These are phyloP conservation scores for Plectranthus barbatus DNA, from an alignment of 257 asterid genomes.

Conservation along the genomic window DNA sequence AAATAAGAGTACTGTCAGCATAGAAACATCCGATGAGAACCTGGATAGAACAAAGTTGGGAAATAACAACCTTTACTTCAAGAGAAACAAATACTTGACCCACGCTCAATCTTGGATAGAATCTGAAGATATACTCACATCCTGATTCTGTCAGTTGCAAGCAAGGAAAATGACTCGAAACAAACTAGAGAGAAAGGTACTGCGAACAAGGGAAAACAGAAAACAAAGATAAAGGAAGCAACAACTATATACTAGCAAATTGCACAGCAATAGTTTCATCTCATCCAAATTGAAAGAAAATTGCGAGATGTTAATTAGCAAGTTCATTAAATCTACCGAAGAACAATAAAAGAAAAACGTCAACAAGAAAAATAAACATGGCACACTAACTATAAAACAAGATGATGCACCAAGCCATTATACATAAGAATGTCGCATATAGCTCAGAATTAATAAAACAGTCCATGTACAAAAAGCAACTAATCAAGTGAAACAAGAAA, in stretches of 20 bases:
- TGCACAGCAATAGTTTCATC: too few relatives aligned
- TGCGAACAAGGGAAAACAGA: neutral
- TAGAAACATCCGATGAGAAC: slow-evolving; percentile 11
- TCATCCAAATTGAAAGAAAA: too few relatives aligned
- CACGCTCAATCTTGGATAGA: slow-evolving; percentile 67
- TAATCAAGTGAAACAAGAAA: too few relatives aligned
- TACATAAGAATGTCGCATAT: too few relatives aligned
- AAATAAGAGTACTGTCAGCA: slow-evolving; percentile 13
- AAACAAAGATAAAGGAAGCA: neutral
- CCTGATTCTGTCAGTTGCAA: slow-evolving; percentile 24
- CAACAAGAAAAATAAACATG: too few relatives aligned
- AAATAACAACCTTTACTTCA: slow-evolving; percentile 58
- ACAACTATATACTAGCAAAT: neutral
- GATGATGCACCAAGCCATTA: too few relatives aligned
- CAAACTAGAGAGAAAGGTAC: slow-evolving; percentile 4
- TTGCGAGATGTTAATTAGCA: too few relatives aligned
- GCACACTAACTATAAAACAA: too few relatives aligned
- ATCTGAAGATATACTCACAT: slow-evolving; percentile 39
- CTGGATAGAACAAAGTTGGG: slow-evolving; percentile 1
- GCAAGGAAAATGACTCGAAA: neutral
- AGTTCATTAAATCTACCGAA: too few relatives aligned
- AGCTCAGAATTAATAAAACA: too few relatives aligned
- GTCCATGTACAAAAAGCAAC: too few relatives aligned
- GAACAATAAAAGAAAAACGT: too few relatives aligned
- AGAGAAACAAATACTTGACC: slow-evolving; percentile 53